Evolutionary conservation across 192 early-diverging fungal species (phyloP).

Genomic region (Tieghemiomyces parasiticus): DNA sequence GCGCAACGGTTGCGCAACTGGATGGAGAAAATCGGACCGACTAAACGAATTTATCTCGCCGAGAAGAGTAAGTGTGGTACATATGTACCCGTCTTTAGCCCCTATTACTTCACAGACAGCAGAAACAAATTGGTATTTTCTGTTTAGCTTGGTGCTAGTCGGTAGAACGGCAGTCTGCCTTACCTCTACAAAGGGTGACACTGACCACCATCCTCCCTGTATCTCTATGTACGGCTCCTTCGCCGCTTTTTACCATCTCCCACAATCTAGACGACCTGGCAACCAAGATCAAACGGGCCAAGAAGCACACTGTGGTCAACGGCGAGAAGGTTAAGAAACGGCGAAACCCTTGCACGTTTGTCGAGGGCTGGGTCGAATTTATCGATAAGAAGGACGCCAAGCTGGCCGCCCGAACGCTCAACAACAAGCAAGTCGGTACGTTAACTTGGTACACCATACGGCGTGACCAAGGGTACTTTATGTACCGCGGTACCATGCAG

Average conservation of each 20-base stretch:
- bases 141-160: slow-evolving; percentile 52
- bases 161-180: slow-evolving; percentile 71
- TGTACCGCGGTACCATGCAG: not conserved
- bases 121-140: slow-evolving; percentile 75
- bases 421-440: slow-evolving; percentile 63
- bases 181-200: slow-evolving; percentile 76
- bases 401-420: slow-evolving; percentile 53
- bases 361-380: slow-evolving; percentile 99
- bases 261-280: no score
- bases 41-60: slow-evolving; percentile 73
- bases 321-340: slow-evolving; percentile 71
- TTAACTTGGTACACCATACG: not conserved
- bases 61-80: slow-evolving; percentile 90
- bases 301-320: slow-evolving; percentile 51
- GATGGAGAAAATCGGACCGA: slow-evolving; percentile 52
- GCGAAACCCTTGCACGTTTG: slow-evolving; percentile 74
- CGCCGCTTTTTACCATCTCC: not conserved
- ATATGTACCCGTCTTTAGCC: slow-evolving; percentile 77
- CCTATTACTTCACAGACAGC: no score
- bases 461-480: not conserved
- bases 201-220: slow-evolving; percentile 26
- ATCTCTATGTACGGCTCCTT: not conserved
- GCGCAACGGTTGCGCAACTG: slow-evolving; percentile 62
- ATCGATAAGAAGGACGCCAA: slow-evolving; percentile 83
- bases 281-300: slow-evolving; percentile 32